Conservation (phyloP, 352 stramenopile genomes). For the Blastocystis sp. region DNA sequence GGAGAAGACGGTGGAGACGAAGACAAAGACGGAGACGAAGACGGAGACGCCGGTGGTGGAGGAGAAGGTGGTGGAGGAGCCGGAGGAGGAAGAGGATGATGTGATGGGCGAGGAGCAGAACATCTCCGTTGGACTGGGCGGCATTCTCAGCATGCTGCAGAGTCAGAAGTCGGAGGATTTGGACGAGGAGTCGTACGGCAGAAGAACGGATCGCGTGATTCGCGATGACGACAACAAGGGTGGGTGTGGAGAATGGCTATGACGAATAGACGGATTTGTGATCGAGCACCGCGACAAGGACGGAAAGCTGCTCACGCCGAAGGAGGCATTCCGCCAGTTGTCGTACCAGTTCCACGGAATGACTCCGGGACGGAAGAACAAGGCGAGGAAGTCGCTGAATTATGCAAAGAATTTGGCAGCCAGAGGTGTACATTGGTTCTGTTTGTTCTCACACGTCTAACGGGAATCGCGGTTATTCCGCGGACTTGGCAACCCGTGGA, state of each 20-base stretch:
- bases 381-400: constrained; percentile 48
- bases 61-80: neutral
- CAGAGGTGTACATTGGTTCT: constrained; percentile 63
- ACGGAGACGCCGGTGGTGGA: neutral
- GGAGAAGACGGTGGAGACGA: neutral
- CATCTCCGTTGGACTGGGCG: constrained; percentile 7
- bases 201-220: constrained; percentile 39
- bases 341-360: constrained; percentile 72
- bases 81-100: neutral
- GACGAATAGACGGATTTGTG: constrained; percentile 58
- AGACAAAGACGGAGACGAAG: neutral
- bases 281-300: constrained; percentile 66
- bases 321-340: constrained; percentile 66
- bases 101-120: neutral
- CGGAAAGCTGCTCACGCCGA: constrained; percentile 41
- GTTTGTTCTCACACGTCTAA: constrained; percentile 67
- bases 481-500: neutral
- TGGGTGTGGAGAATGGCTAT: neutral
- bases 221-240: constrained; percentile 3
- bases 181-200: constrained; percentile 59
- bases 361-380: constrained; percentile 66
- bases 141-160: constrained; percentile 8
- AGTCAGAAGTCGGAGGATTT: constrained; percentile 34
- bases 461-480: neutral
- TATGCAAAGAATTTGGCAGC: constrained; percentile 42